Evolutionary conservation across 108 stramenopile genomes (phyloP), one percentile per base, ranked within the genome.

Genomic region (Cyclotella baltica): DNA sequence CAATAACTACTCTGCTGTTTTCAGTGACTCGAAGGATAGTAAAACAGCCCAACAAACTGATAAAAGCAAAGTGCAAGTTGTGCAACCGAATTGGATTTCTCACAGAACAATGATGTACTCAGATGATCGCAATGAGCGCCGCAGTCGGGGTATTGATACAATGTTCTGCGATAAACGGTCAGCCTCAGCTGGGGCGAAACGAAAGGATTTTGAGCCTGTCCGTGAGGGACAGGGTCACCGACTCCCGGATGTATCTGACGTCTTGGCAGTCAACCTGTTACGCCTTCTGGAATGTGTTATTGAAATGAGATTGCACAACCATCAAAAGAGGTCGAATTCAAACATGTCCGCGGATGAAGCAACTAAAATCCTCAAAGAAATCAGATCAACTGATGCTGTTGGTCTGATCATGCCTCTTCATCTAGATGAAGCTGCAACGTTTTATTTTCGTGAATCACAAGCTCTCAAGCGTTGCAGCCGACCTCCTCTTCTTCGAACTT

Each of bases 261-360:
- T 80, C n/a, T 25, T 84, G 59, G 79, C 83, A 1, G 83, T 84
- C 35, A 84, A 84, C 55, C 65, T 84, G 22, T 65, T 84, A 36
- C 78, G 78, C 31, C 51, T 84, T n/a, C 78, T 84, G 4, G 83
- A 80, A 46, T 79, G 82, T 38, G 71, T 62, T 19, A 48, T 71
- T 18, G 82, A 73, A 25, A 83, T 83, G 3, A 68, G 82, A 30
- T 10, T 83, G 0, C 70, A 83, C 52, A 70, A 76, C 65, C 70
- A 62, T 25, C 70, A 59, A 43, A 53, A 67, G 18, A 35, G 30
- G 13, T 20, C 59, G 25, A 22, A 43, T 3, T 62, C 52, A 36
- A 37, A 29, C 23, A 62, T 40, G 5, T 34, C 56, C 13, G 59
- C 75, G n/a, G 23, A 22, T 31, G 64, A 75, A 31, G 82, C 82